Conservation (phyloP, 2,329 filamentous ascomycete genomes). For the Penicillium sp. region DNA sequence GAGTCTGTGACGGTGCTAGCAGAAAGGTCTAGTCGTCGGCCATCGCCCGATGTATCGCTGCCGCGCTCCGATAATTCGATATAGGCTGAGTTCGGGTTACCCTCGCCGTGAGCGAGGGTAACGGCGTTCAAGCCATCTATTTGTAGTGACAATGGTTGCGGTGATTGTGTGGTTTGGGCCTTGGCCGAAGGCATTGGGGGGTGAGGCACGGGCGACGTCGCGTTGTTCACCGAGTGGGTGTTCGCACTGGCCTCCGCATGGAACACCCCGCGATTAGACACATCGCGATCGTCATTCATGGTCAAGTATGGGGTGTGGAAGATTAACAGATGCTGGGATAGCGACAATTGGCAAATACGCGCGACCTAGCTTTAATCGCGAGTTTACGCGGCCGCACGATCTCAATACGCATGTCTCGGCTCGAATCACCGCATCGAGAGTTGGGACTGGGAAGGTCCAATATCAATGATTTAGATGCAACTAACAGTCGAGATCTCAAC, state of each 20-base stretch:
- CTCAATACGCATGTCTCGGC: conserved; percentile 20
- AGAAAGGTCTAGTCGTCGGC: conserved; percentile 19
- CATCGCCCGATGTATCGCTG: conserved; percentile 23
- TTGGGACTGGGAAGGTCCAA: conserved; percentile 20
- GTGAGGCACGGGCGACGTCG: conserved; percentile 14
- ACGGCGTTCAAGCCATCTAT: conserved; percentile 19
- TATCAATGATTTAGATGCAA: conserved; percentile 15
- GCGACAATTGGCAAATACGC: conserved; percentile 9
- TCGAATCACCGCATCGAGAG: conserved; percentile 26
- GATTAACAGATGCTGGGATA: background rate
- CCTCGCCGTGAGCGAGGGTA: conserved; percentile 13
- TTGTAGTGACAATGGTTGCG: conserved; percentile 22
- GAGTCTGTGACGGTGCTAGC: conserved; percentile 20
- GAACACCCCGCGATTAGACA: conserved; percentile 19
- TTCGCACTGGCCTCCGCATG: conserved; percentile 23
- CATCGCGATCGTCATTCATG: conserved; percentile 21
- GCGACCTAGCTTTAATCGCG: conserved; percentile 19
- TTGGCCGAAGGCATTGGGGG: conserved; percentile 5
- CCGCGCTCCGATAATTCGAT: conserved; percentile 25
- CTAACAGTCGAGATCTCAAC: conserved; percentile 19
- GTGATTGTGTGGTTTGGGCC: conserved; percentile 21
- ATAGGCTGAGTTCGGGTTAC: conserved; percentile 8
- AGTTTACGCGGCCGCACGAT: conserved; percentile 19
- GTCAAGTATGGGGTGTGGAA: background rate
- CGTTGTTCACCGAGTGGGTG: conserved; percentile 11